Evolutionary conservation across 768 basidiomycete genomes (phyloP), one percentile per base, ranked within the genome.

Genomic region (Mycena galopus): DNA sequence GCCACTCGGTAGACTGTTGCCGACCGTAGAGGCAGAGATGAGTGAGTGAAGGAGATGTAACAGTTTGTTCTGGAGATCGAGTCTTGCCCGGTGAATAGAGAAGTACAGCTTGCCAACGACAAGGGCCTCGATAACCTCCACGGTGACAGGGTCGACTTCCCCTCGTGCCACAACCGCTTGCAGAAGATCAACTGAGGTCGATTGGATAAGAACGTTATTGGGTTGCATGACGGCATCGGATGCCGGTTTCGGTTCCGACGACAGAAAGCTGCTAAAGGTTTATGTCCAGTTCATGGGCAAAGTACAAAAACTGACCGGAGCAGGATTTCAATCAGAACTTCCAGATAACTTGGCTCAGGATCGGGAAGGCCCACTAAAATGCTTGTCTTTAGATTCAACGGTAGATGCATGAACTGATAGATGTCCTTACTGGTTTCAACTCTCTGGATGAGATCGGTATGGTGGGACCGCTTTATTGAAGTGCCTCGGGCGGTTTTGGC

Each of bases 51-150:
- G 88, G 16, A 97, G 89, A 78, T 96, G 96, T 4, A 99, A 88
- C 59, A 97, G 88, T 79, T 96, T 97, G 86, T 95, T 96, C 84
- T 99, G 98, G 17, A 96, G 85, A 77, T 97, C 94, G 47, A 96
- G 88, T 39, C 91, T 87, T 44, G 82, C 84, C 25, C 85, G 83
- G 78, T 97, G 94, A 35, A 98, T 84, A 56, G 87, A 91, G 58
- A 88, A 85, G 79, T 90, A 96, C 1, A 97, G 87, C 79, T 95
- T 95, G 56, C 88, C 88, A 30, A 96, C 85, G 55, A 97, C 86
- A 9, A 87, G 86, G 7, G 90, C 87, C 79, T 97, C 93, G 53
- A 97, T 85, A 27, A 84, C 84, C 68, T 92, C 89, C 2, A 95
- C 84, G 0, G 87, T 79, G 21, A 87, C 76, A 12, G 81, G 75